Evolutionary conservation across 306 rosid genomes (phyloP).

Genomic region (Dalbergia cultrata): DNA sequence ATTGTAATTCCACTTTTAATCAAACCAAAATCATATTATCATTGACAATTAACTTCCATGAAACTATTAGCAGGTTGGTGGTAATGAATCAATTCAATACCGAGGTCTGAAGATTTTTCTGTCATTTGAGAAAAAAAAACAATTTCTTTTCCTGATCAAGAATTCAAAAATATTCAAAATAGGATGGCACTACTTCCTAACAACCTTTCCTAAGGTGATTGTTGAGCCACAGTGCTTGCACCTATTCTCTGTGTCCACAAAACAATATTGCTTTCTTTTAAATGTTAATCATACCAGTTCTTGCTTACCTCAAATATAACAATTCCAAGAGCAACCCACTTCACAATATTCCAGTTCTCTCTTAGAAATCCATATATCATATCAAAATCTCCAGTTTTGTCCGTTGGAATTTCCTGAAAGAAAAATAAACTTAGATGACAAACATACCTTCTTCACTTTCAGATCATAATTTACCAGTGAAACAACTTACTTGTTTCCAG

Average conservation of each 20-base stretch:
- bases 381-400: constrained; percentile 81
- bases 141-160: neutral
- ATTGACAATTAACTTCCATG: neutral
- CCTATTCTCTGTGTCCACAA: constrained; percentile 20
- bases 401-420: constrained; percentile 84
- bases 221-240: constrained; percentile 18
- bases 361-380: constrained; percentile 72
- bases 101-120: neutral
- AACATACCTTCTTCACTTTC: constrained; percentile 39
- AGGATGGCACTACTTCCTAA: constrained; percentile 29
- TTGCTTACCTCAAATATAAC: constrained; percentile 84
- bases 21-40: constrained; percentile 10
- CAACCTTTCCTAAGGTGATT: constrained; percentile 24
- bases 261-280: constrained; percentile 24
- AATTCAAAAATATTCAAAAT: constrained; percentile 29
- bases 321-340: constrained; percentile 94
- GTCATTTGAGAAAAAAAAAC: neutral
- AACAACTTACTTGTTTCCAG: constrained; percentile 78
- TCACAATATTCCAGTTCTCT: constrained; percentile 79
- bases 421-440: constrained; percentile 46
- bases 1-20: constrained; percentile 1
- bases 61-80: constrained; percentile 8
- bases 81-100: constrained; percentile 21
- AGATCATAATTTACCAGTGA: constrained; percentile 15
- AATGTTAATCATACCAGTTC: constrained; percentile 26